Base-by-base conservation (phyloP, 495 filamentous ascomycete genomes). In the Sordaria brevicollis region DNA sequence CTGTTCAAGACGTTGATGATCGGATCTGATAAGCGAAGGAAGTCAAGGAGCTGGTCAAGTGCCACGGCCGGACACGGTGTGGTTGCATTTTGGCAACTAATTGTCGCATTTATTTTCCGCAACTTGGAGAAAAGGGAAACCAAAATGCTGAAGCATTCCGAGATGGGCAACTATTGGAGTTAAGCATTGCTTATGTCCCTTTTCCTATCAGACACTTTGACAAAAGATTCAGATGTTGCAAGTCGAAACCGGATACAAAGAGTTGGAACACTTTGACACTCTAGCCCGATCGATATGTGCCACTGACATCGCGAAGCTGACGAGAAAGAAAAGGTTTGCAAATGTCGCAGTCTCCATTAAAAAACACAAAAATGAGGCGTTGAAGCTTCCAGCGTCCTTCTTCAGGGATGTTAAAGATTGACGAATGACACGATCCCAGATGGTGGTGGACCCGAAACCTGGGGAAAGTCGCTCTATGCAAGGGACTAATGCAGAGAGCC, bases 1-100 rank as follows among this genome's bases (percentile, higher is more conserved):
- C 34, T 35, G 15, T 66, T 41, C 38, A 35, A 39, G 68, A 38
- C 17, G 25, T 34, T 19, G 69, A 57, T 15, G 49, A 57, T 57
- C 49, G 49, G 49, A 73, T 73, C 72, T 71, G 72, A 71, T 73
- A 73, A 69, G 57, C 39, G 68, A 36, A 34, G 33, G 35, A n/a
- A 33, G 65, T n/a, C 34, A 36, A 10, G 65, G 43, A 29, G 21
- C 21, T 57, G 49, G 49, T 57, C 13, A 57, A 57, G 65, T 66
- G 33, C 33, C 54, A 13, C 19, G 25, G 35, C 9, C 7, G 29
- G 39, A 65, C 29, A 31, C 10, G 65, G 35, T 62, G 19, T 67
- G 13, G 13, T 37, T 65, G 25, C 21, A 21, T 10, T 38, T 2
- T n/a, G n/a, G n/a, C 1, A 29, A n/a, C 39, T 17, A 19, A 11